A percentile compares a stretch with the other conserved stretches of the same genome.
Conservation (phyloP, 1,139 yeast genomes). For the Candida glucosophila region DNA sequence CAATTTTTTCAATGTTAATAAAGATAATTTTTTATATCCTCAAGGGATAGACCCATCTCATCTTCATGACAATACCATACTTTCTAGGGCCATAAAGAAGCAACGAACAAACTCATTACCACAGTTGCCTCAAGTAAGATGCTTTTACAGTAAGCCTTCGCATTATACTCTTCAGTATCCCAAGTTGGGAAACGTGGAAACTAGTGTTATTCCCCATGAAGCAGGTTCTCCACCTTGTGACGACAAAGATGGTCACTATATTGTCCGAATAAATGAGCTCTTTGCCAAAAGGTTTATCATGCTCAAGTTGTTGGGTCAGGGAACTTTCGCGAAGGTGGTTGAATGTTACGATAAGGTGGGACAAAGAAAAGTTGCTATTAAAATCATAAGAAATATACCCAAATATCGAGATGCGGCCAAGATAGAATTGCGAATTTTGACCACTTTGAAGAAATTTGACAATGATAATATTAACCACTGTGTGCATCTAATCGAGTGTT, state of each 20-base stretch:
- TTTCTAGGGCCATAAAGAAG: constrained; percentile 21
- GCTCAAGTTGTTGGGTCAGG: constrained; percentile 76
- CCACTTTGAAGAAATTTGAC: constrained; percentile 74
- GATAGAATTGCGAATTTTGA: constrained; percentile 68
- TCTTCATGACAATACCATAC: constrained; percentile 8
- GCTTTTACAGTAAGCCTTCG: constrained; percentile 34
- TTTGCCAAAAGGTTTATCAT: constrained; percentile 67
- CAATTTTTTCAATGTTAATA: constrained; percentile 34
- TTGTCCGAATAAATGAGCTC: constrained; percentile 48
- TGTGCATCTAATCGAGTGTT: constrained; percentile 79
- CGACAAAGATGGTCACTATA: constrained; percentile 81
- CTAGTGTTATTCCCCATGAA: constrained; percentile 33
- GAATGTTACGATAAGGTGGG: constrained; percentile 55
- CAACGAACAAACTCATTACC: constrained; percentile 66
- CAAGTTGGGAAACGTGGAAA: constrained; percentile 35
- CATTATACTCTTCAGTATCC: constrained; percentile 31
- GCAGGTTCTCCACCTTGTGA: constrained; percentile 41
- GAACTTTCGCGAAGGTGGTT: constrained; percentile 95
- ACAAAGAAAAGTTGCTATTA: constrained; percentile 73
- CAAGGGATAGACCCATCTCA: no score
- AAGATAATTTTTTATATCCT: constrained; percentile 8
- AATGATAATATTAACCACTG: constrained; percentile 60
- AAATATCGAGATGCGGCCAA: constrained; percentile 80
- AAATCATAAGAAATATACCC: constrained; percentile 75
- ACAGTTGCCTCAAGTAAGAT: constrained; percentile 51